A percentile compares a stretch with the other conserved stretches of the same genome.
Evolutionary conservation across 1,139 yeast species (phyloP).

Genomic region (Candida neerlandica): DNA sequence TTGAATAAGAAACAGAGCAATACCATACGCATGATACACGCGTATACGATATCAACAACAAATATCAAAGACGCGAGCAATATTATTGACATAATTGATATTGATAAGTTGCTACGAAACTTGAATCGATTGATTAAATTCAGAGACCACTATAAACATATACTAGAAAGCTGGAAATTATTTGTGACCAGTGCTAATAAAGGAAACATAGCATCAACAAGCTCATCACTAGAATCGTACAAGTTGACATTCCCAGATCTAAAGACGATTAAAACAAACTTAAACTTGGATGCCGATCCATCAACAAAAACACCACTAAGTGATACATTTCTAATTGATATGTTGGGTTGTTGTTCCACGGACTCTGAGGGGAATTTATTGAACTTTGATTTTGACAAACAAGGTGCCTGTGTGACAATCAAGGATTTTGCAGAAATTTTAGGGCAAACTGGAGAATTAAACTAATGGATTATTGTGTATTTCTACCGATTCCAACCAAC

Average conservation of each 20-base stretch:
- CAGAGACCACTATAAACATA: conserved; percentile 33
- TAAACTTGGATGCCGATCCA: conserved; percentile 32
- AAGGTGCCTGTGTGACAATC: conserved; percentile 34
- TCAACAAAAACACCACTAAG: conserved; percentile 22
- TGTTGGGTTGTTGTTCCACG: conserved; percentile 42
- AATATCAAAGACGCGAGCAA: conserved; percentile 20
- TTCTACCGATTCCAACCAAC: conserved; percentile 22
- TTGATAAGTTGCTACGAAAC: conserved; percentile 40
- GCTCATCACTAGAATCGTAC: conserved; percentile 13
- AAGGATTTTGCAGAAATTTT: conserved; percentile 49
- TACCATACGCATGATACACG: conserved; percentile 29
- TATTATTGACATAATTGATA: conserved; percentile 43
- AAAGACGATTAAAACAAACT: conserved; percentile 29
- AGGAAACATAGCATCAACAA: conserved; percentile 12
- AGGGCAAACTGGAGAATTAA: conserved; percentile 41
- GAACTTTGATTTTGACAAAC: conserved; percentile 32
- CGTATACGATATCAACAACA: conserved; percentile 32
- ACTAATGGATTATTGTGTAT: conserved; percentile 21
- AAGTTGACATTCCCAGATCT: conserved; percentile 36
- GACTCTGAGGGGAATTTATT: conserved; percentile 32
- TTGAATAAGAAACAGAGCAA: conserved; percentile 24
- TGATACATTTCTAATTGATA: conserved; percentile 45
- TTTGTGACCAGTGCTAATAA: conserved; percentile 27
- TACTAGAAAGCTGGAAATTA: conserved; percentile 38
- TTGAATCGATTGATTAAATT: conserved; percentile 34